Base-by-base conservation (phyloP, 2,329 filamentous ascomycete genomes). In the Lasiodiplodia sp. region DNA sequence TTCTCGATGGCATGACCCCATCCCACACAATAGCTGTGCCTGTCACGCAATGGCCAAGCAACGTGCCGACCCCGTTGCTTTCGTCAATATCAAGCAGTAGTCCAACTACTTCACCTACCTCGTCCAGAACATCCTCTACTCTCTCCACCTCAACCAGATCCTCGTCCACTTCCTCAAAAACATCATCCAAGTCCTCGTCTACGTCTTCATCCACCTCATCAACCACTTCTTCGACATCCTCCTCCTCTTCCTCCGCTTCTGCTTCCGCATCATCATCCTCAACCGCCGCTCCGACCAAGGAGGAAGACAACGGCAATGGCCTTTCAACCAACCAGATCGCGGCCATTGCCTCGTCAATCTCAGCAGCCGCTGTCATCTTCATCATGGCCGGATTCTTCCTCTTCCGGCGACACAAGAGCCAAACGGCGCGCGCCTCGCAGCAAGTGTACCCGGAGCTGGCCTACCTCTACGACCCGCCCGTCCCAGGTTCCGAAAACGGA, bases 271-370 rank as follows among this genome's bases (percentile, higher is more conserved):
- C 31, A 23, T 40, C 37, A 53, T 44, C 60, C 16, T 58, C 25
- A 53, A 52, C 18, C 47, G 51, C 66, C 72, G 49, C 57, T 67
- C 18, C 60, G 10, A 12, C n/a, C 16, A 44, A 68, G 21, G 69
- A 68, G 16, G 21, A 53, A n/a, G 49, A 40, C 73, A 34, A 69
- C 0, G 44, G 7, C 44, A 21, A 21, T 47, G 44, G 44, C 73
- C 38, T 74, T 72, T 68, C 68, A 77, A 49, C 74, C 71, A 3
- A 73, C 1, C 77, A 79, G 69, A 79, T 77, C 6, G 78, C 76
- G 14, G 78, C 77, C 44, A 75, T 80, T 31, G 78, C 76, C 23
- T 71, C 79, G 34, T 77, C 75, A 38, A 75, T 76, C 16, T 75
- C 76, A 10, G 75, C 76, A 34, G 76, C 75, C 51, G 65, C 78